Percentiles rank a stretch among this genome's conserved stretches.
Conservation (phyloP, 805 yeast species). For the Ogataea dorogensis region DNA sequence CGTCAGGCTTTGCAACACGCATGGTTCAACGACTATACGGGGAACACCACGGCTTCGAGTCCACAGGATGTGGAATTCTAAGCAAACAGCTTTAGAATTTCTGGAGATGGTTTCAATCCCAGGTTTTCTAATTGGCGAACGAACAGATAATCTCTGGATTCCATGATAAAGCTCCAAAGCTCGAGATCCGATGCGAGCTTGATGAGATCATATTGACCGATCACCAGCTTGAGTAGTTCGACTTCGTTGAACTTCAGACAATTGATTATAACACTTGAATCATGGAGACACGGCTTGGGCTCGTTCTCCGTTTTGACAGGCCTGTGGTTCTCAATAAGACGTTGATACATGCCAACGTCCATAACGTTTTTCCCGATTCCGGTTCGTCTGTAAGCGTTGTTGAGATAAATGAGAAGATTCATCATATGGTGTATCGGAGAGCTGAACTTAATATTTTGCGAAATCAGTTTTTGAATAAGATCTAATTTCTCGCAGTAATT, state of each 20-base stretch:
- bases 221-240: slow-evolving; percentile 8
- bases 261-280: slow-evolving; percentile 12
- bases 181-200: slow-evolving; percentile 14
- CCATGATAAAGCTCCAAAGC: slow-evolving; percentile 23
- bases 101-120: slow-evolving; percentile 19
- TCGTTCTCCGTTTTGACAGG: slow-evolving; percentile 2
- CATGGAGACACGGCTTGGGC: slow-evolving; percentile 2
- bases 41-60: slow-evolving; percentile 15
- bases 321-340: slow-evolving; percentile 4
- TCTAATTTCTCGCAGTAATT: slow-evolving; percentile 17
- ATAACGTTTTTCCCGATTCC: slow-evolving; percentile 1
- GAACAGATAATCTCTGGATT: slow-evolving; percentile 15
- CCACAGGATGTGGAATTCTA: slow-evolving; percentile 14
- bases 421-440: slow-evolving; percentile 11
- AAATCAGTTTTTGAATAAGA: slow-evolving; percentile 12
- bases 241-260: slow-evolving; percentile 12
- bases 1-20: slow-evolving; percentile 66
- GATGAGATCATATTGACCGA: slow-evolving; percentile 8
- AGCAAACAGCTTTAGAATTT: slow-evolving; percentile 10
- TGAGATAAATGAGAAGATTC: slow-evolving; percentile 11
- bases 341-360: slow-evolving; percentile 3
- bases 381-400: slow-evolving; percentile 6
- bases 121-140: slow-evolving; percentile 12
- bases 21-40: slow-evolving; percentile 75
- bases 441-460: slow-evolving; percentile 2